Base-by-base conservation (phyloP, 768 basidiomycete species). In the Termitomyces sp. region DNA sequence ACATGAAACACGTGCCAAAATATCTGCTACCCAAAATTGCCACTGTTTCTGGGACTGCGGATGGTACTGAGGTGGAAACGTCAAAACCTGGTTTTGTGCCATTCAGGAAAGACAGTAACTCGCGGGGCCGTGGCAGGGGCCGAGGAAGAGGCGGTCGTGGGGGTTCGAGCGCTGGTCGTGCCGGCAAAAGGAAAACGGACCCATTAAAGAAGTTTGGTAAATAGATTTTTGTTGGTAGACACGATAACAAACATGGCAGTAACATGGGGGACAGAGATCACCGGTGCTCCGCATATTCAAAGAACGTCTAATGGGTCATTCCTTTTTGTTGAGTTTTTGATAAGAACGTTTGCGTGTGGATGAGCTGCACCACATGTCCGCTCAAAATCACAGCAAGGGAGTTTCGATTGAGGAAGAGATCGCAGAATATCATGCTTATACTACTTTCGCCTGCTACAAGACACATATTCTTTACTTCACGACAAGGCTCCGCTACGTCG, bases 1-100 rank as follows among this genome's bases (percentile, higher is more conserved):
- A 98, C 68, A 90, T 98, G 85, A 98, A 96, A 69, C 90, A 95
- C 69, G 84, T 98, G 5, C 97, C 96, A 1, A 87, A 85, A 53
- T 99, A 99, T 66, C 77, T 98, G 26, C 76, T 97, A 58, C 95
- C 96, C 2, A 83, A 83, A 28, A 87, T 91, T 46, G 84, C 86
- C 22, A 74, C 87, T 8, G 83, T 87, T 2, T 47, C 73, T 11
- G 78, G 74, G 9, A 65, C 66, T 0, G 73, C 73, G 12, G 66
- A 54, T 2, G 65, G 58, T 17, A 56, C 56, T 14, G 65, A 66
- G 30, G 44, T 14, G 26, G 55, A 51, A 5, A 65, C 64, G 8
- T 68, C 71, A 17, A 72, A 73, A 38, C 59, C 71, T 26, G 78
- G 77, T 11, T 90, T 91, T 61, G 82, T 88, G 17, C 87, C 89